These are phyloP conservation scores for Orobanche coerulescens DNA, from an alignment of 257 asterid genomes.

Conservation along the genomic window DNA sequence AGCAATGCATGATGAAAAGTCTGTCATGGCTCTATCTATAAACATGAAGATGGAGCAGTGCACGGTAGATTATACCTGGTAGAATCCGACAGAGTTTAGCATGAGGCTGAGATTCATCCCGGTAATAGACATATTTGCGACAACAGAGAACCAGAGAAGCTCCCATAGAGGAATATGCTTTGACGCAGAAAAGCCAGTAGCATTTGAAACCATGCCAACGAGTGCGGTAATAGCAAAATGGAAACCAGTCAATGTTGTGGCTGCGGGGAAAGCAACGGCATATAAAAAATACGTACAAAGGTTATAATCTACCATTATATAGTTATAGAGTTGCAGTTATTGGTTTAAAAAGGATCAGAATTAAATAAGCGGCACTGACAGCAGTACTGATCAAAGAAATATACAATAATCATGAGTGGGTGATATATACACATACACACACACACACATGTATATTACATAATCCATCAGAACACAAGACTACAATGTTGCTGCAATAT, in stretches of 20 bases:
- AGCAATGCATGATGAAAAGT: background rate
- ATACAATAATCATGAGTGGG: no score
- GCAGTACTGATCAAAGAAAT: no score
- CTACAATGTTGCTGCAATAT: no score
- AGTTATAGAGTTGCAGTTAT: no score
- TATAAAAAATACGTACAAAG: no score
- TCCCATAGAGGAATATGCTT: conserved; percentile 93
- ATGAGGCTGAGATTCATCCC: conserved; percentile 97
- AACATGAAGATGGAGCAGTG: background rate
- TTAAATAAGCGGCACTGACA: no score
- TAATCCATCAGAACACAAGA: no score
- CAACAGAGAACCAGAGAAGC: conserved; percentile 86
- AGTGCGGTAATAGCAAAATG: conserved; percentile 89
- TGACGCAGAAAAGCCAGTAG: conserved; percentile 70
- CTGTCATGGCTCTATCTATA: background rate
- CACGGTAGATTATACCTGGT: conserved; percentile 57
- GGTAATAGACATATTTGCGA: conserved; percentile 84
- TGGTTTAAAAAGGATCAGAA: no score
- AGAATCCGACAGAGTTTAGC: conserved; percentile 92
- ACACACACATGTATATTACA: no score
- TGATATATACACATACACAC: no score
- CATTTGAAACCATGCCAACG: conserved; percentile 86
- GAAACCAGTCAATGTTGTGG: conserved; percentile 88
- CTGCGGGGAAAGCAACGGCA: conserved; percentile 28
- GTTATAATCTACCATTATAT: no score